These are phyloP conservation scores for Bipolaris zeicola DNA, from an alignment of 2,329 filamentous ascomycete genomes.

Conservation along the genomic window DNA sequence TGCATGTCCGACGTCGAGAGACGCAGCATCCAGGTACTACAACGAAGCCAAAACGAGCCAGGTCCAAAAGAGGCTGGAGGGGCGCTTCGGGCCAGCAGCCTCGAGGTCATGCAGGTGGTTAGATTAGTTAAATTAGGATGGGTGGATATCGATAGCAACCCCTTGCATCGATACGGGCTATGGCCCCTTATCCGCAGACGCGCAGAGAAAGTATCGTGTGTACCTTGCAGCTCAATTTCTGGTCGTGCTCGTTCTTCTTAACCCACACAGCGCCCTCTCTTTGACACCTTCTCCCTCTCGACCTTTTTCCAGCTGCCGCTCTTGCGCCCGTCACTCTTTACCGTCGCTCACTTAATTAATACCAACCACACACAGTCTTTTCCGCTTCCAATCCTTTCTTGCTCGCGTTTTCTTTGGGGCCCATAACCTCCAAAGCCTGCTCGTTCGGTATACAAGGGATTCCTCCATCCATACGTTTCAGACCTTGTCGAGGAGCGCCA, in stretches of 20 bases:
- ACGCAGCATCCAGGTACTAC: conserved; percentile 18
- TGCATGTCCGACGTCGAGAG: background rate
- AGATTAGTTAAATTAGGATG: conserved; percentile 44
- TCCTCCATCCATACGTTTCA: conserved; percentile 9
- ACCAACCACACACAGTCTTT: conserved; percentile 32
- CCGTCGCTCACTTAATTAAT: conserved; percentile 26
- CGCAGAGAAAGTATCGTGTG: conserved; percentile 37
- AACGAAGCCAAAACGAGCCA: conserved; percentile 28
- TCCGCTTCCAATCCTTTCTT: conserved; percentile 7
- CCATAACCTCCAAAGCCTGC: conserved; percentile 21
- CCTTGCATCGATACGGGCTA: conserved; percentile 34
- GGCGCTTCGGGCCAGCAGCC: conserved; percentile 26
- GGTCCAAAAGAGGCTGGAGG: conserved; percentile 33
- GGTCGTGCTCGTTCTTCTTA: conserved; percentile 25
- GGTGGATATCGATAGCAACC: conserved; percentile 43
- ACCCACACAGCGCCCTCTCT: conserved; percentile 18
- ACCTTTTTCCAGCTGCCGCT: conserved; percentile 31
- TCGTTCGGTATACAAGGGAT: conserved; percentile 13
- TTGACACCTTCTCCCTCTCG: conserved; percentile 21
- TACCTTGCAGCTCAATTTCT: conserved; percentile 31
- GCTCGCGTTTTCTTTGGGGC: conserved; percentile 22
- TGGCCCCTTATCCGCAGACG: conserved; percentile 30
- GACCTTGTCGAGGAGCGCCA: conserved; percentile 37
- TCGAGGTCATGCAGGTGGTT: conserved; percentile 42
- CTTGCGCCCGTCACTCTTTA: conserved; percentile 37